Conservation (phyloP, 208 protist genomes). For the Leptomonas pyrrhocoris region DNA sequence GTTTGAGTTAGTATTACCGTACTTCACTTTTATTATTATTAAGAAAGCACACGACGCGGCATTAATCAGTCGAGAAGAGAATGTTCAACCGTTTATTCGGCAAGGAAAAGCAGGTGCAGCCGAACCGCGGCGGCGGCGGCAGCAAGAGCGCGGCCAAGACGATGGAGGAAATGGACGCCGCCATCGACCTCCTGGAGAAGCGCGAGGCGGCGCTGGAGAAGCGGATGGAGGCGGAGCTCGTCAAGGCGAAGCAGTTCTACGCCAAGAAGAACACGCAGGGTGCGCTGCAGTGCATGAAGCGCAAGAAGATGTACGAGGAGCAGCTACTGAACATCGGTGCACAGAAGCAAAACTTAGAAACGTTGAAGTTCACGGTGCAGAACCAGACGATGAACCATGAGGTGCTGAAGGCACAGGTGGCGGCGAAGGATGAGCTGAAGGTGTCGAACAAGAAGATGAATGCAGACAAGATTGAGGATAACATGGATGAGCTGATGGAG, state of each 20-base stretch:
- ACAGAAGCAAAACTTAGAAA: slow-evolving; percentile 87
- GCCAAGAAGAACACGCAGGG: slow-evolving; percentile 86
- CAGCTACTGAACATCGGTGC: slow-evolving; percentile 68
- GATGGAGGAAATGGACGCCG: slow-evolving; percentile 78
- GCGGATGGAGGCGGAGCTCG: slow-evolving; percentile 83
- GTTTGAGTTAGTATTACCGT: too few species aligned
- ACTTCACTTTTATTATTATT: too few species aligned
- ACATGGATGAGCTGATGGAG: slow-evolving; percentile 88
- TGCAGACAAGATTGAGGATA: slow-evolving; percentile 87
- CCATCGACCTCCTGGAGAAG: slow-evolving; percentile 88
- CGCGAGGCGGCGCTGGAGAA: slow-evolving; percentile 83
- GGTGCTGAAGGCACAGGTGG: slow-evolving; percentile 78
- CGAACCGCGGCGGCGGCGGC: slow-evolving; percentile 29
- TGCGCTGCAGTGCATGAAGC: slow-evolving; percentile 89
- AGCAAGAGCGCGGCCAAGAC: slow-evolving; percentile 32
- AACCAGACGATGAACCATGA: slow-evolving; percentile 88
- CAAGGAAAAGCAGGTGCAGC: slow-evolving; percentile 61
- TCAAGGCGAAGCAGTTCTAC: slow-evolving; percentile 81
- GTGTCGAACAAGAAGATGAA: slow-evolving; percentile 86
- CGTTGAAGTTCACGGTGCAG: slow-evolving; percentile 85
- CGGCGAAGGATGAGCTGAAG: slow-evolving; percentile 78
- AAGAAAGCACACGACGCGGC: slow-evolving; percentile 8
- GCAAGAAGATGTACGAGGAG: slow-evolving; percentile 91
- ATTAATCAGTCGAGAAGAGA: too few species aligned
- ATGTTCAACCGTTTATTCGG: slow-evolving; percentile 88